Base-by-base conservation (phyloP, 2,329 filamentous ascomycete genomes). In the Colletotrichum eremochloae region DNA sequence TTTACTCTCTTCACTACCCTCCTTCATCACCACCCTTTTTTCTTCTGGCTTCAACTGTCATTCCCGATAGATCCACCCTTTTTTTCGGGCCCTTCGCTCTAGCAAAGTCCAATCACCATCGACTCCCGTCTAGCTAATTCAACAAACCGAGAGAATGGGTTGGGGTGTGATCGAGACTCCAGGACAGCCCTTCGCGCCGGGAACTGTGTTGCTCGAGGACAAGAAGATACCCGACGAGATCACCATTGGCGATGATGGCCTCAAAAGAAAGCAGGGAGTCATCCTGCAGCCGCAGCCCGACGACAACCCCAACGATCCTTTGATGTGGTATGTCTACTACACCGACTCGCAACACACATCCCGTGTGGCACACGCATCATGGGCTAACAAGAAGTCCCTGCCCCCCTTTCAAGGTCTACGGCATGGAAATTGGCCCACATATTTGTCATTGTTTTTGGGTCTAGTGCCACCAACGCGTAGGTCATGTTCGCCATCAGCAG, bases 201-300 rank as follows among this genome's bases (percentile, higher is more conserved):
- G 46, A 12, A 48, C 46, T 2, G 46, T 48, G 15, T 4, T 48
- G 20, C 46, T 48, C 9, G 46, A 48, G n/a, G 46, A 48, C 46
- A 48, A 48, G 46, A 48, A 48, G 46, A 48, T 48, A 48, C 46
- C 46, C 46, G n/a, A 48, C 46, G 46, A 48, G 9, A 48, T 48
- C 46, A 48, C 46, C 20, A 12, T 48, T 24, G 46, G 46, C 9
- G 46, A 48, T 4, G 46, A 48, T 24, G 46, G 46, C 20, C 46
- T 48, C n/a, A 48, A 48, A 8, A n/a, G 46, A n/a, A n/a, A 48
- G 46, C 20, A 24, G 46, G 46, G 46, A 12, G 46, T 48, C 20
- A 48, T 48, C 14, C 46, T 48, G 20, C 46, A 48, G 46, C 46
- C 46, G 46, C 46, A 48, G 46, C 46, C 46, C 20, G 46, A 24